Base-by-base conservation (phyloP, 371 early-diverging fungal species). In the Rhizopus sp. region DNA sequence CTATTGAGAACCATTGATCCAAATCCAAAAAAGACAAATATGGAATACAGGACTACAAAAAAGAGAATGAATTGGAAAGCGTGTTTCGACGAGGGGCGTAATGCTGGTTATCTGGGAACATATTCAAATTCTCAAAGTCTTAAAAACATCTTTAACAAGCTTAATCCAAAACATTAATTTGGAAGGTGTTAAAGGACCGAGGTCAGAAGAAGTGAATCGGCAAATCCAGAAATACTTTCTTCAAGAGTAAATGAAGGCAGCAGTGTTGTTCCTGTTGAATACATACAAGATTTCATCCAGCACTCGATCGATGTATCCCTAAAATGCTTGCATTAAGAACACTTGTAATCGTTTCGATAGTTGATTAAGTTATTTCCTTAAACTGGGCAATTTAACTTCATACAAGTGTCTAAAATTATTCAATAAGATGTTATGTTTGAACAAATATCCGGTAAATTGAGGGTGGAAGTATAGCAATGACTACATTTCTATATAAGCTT, bases 91-190 rank as follows among this genome's bases (percentile, higher is more conserved):
- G 50, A 50, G 55, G 61, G 50, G 37, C 61, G 50, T 38, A 50
- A 35, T 38, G 55, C 55, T 55, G 61, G 61, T 49, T 60, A 55
- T 60, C 17, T 50, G 16, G 45, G 41, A 42, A 55, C 55, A 44
- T 55, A 60, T 55, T 44, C 54, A 50, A 60, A 60, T 54, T 6
- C 55, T 44, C 55, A 53, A 53, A 60, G 55, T 50, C 55, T 60
- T 50, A 55, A 55, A 50, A 60, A 55, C 51, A 60, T 50, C 42
- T 60, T 53, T 53, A 60, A 60, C 49, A 49, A 49, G 48, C 60
- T 53, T 48, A 54, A 59, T 47, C 34, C 48, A 59, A 59, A 59
- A 53, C 45, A 46, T 37, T 59, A 59, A 17, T 52, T n/a, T n/a
- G n/a, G n/a, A n/a, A n/a, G n/a, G n/a, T n/a, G n/a, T n/a, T n/a